A percentile compares a stretch with the other conserved stretches of the same genome.
Evolutionary conservation across 164 flowering plant species (phyloP).

Genomic region (Chloranthus sessilifolius): DNA sequence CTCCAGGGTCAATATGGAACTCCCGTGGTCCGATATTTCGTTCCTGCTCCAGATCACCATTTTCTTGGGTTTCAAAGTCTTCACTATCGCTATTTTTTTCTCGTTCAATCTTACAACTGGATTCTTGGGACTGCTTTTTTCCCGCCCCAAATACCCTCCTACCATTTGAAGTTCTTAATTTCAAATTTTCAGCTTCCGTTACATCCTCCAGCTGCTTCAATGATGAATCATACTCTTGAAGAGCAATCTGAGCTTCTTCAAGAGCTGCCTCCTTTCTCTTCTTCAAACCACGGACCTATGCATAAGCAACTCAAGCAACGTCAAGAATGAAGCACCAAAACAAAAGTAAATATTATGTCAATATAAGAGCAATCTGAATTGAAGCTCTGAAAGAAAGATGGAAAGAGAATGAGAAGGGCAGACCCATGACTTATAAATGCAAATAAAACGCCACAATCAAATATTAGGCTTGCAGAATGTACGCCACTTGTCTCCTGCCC

Average conservation of each 20-base stretch:
- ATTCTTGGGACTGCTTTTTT: slow-evolving; percentile 28
- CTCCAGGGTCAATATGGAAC: slow-evolving; percentile 29
- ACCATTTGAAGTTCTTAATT: slow-evolving; percentile 38
- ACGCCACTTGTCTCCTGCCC: too few species aligned
- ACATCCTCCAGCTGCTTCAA: slow-evolving; percentile 39
- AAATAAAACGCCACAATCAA: too few species aligned
- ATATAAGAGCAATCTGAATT: not conserved
- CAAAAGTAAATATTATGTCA: not conserved
- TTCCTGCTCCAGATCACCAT: slow-evolving; percentile 17
- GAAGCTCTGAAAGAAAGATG: not conserved
- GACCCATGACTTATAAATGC: too few species aligned
- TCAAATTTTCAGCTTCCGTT: slow-evolving; percentile 20
- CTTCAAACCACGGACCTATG: slow-evolving; percentile 66
- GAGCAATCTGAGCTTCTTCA: slow-evolving; percentile 70
- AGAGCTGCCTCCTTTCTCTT: slow-evolving; percentile 60
- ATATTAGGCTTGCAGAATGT: too few species aligned
- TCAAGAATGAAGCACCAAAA: not conserved
- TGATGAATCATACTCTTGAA: slow-evolving; percentile 65
- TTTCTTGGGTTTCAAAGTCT: slow-evolving; percentile 36
- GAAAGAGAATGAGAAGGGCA: slow-evolving; percentile 3
- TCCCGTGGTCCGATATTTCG: slow-evolving; percentile 24
- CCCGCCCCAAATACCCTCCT: slow-evolving; percentile 67
- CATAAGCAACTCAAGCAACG: slow-evolving; percentile 7
- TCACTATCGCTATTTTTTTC: slow-evolving; percentile 58
- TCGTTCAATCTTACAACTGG: slow-evolving; percentile 20